A percentile compares a stretch with the other conserved stretches of the same genome.
Conservation (phyloP, 495 filamentous ascomycete species). For the Penicillium odoratum region DNA sequence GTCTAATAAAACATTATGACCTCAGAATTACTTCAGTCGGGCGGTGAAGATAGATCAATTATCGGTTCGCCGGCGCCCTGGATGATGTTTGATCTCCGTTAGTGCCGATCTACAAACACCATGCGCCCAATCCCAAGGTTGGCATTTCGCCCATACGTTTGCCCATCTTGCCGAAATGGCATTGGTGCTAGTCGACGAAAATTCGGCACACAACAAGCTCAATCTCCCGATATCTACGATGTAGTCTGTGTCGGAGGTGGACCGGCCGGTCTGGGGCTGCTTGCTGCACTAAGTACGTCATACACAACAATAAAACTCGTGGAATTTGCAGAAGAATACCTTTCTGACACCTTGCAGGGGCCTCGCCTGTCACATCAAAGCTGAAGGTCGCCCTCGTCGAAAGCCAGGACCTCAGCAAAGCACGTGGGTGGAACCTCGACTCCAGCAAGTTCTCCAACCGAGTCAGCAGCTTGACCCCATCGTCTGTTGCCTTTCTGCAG, state of each 20-base stretch:
- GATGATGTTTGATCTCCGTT: slow-evolving; percentile 18
- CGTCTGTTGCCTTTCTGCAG: slow-evolving; percentile 69
- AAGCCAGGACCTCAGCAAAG: slow-evolving; percentile 73
- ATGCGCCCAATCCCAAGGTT: slow-evolving; percentile 40
- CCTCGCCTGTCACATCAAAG: slow-evolving; percentile 69
- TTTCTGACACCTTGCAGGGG: slow-evolving; percentile 36
- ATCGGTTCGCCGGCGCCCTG: neutral
- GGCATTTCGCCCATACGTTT: slow-evolving; percentile 41
- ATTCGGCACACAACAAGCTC: slow-evolving; percentile 28
- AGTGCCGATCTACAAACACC: slow-evolving; percentile 18
- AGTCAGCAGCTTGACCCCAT: slow-evolving; percentile 89
- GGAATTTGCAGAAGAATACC: neutral
- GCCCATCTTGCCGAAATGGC: slow-evolving; percentile 41
- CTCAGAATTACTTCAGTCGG: neutral
- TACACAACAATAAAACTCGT: neutral
- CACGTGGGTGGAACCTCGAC: slow-evolving; percentile 62
- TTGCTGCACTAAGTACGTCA: slow-evolving; percentile 78
- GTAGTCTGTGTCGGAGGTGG: slow-evolving; percentile 95
- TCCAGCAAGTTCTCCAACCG: slow-evolving; percentile 81
- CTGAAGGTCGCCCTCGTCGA: slow-evolving; percentile 90
- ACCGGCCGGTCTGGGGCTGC: slow-evolving; percentile 87
- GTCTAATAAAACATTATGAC: neutral
- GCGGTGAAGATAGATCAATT: neutral
- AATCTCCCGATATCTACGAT: slow-evolving; percentile 69
- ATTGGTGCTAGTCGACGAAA: slow-evolving; percentile 27